phyloP scores from a whole-genome alignment of 345 rosid genomes.

The Acer negundo region DNA sequence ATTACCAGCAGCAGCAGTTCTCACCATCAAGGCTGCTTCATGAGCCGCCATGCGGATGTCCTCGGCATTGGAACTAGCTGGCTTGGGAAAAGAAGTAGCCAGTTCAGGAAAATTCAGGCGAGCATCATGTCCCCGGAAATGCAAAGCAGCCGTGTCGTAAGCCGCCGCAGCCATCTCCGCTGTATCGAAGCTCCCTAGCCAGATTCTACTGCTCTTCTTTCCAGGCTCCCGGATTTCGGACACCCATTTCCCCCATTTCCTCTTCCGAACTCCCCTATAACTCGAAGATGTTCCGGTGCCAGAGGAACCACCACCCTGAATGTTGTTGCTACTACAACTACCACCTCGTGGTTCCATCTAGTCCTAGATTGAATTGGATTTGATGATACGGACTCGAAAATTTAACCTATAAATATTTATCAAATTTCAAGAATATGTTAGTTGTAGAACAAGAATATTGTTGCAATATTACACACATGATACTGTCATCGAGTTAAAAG shows the following conservation, averaged over 20 bases:
- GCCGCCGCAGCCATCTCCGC: slow-evolving; percentile 96
- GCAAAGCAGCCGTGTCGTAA: slow-evolving; percentile 76
- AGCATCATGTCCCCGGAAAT: slow-evolving; percentile 61
- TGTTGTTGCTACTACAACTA: too few species aligned
- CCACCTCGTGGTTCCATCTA: not conserved
- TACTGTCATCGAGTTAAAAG: not conserved
- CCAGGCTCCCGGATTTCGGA: slow-evolving; percentile 94
- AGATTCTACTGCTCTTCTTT: slow-evolving; percentile 66
- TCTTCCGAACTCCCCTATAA: slow-evolving; percentile 76
- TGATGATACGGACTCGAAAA: not conserved
- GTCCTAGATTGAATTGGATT: too few species aligned
- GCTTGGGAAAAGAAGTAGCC: slow-evolving; percentile 45
- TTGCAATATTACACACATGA: not conserved
- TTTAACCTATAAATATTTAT: too few species aligned
- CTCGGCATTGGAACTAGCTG: slow-evolving; percentile 50
- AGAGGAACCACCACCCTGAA: not conserved
- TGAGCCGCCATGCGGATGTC: slow-evolving; percentile 81
- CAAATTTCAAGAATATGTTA: not conserved
- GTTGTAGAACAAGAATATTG: not conserved
- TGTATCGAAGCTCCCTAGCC: slow-evolving; percentile 88
- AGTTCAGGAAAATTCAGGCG: slow-evolving; percentile 72
- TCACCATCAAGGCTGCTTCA: slow-evolving; percentile 15
- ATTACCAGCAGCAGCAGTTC: not conserved
- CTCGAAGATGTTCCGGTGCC: slow-evolving; percentile 19
- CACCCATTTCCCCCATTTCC: slow-evolving; percentile 99